Conservation (phyloP, 148 eudicot genomes). For the Tetragonia tetragonoides region DNA sequence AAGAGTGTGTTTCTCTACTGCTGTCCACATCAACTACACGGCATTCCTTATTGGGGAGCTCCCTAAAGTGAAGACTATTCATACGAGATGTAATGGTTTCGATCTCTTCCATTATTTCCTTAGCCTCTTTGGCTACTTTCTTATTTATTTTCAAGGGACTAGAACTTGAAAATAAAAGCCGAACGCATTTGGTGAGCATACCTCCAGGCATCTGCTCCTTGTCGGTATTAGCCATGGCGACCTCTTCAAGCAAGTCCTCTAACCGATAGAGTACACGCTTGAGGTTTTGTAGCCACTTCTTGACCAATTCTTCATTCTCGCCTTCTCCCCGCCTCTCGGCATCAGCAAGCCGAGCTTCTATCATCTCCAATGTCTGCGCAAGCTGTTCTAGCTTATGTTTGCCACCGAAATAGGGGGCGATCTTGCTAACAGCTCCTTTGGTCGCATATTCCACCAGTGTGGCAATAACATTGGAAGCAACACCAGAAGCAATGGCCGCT, state of each 20-base stretch:
- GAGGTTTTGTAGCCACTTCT: slow-evolving; percentile 10
- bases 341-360: slow-evolving; percentile 18
- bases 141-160: neutral
- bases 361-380: slow-evolving; percentile 1
- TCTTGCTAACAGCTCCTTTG: neutral
- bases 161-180: neutral
- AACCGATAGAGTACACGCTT: neutral
- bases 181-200: neutral
- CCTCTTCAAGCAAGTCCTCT: slow-evolving; percentile 22
- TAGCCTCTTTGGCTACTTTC: neutral
- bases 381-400: slow-evolving; percentile 5
- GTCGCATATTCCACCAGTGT: neutral
- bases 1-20: slow-evolving; percentile 13
- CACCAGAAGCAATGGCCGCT: too few relatives aligned
- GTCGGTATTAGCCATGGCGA: slow-evolving; percentile 9
- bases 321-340: slow-evolving; percentile 11
- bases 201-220: too few relatives aligned
- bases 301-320: neutral
- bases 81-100: neutral
- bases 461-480: neutral
- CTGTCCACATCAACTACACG: neutral
- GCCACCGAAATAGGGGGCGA: slow-evolving; percentile 18
- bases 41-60: too few relatives aligned
- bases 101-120: neutral
- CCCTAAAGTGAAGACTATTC: slow-evolving; percentile 1